Evolutionary conservation across 2,329 filamentous ascomycete genomes (phyloP), one percentile per base, ranked within the genome.

Genomic region (Aspergillus costaricaensis): DNA sequence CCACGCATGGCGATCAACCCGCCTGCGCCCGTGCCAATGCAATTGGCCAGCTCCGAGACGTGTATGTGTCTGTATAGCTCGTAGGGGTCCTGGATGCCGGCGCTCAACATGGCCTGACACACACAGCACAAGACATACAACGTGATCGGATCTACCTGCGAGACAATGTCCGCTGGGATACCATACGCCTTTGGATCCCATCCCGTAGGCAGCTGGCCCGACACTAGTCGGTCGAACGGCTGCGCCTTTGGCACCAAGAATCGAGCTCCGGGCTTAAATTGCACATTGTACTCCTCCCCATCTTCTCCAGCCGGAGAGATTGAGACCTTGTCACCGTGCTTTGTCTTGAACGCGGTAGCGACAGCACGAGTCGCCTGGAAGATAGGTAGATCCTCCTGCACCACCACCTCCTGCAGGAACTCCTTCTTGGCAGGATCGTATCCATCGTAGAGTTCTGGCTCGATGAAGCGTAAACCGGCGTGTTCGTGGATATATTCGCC

Each of bases 41-140:
- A 96, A 85, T 97, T 98, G 76, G 93, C 93, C 52, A 97, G 90
- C 74, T 98, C 91, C 5, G 94, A 96, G 63, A 97, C 88, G 77
- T 98, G 93, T 64, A 98, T 92, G 71, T 98, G 96, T 82, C 96
- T 91, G 86, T 97, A 97, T 80, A 98, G 96, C 80, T 98, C 93
- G 75, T 96, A 97, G n/a, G 93, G 94, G 74, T 98, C 93, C 15
- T 93, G 96, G 75, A 98, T 93, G 86, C 93, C 93, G 62, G 91
- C 89, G 38, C 91, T 88, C 54, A 97, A 83, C 0, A 98, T 86
- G 61, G 92, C 88, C 77, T 98, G 94, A 1, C 90, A 91, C 47
- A 92, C 94, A 53, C 91, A 94, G 39, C 96, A 92, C 36, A 98
- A 88, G 15, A 96, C 91, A 74, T 91, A 97, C 32, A 97, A 85